Evolutionary conservation across 257 asterid genomes (phyloP), one percentile per base, ranked within the genome.

Genomic region (Paulownia fortunei): DNA sequence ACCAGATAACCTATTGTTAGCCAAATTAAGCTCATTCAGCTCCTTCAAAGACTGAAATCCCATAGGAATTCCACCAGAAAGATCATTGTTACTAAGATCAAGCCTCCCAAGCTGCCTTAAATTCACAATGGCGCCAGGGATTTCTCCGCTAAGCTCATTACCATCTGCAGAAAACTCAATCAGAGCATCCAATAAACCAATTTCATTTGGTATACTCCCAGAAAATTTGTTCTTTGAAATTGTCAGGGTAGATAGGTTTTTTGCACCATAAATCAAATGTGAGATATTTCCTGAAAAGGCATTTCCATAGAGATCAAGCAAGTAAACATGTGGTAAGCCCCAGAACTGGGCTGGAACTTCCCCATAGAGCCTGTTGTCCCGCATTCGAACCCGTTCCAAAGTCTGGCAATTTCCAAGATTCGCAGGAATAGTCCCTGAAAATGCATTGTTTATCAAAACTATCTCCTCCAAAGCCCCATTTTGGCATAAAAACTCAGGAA

Each of bases 291-390:
- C 98, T 0, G 97, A 87, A 15, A 92, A 72, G 10, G 49, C 61
- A 80, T 94, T 94, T 58, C 54, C 81, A 16, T 41, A 8, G 18
- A 94, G 86, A 8, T 94, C 96, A n/a, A 94, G 85, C 77, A 92
- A 82, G 84, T 83, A 91, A 49, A 87, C 90, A 11, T 73, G 76
- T 0, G 98, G 97, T 79, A 94, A 81, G 2, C 96, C 92, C 97
- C 97, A 91, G 21, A 94, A 77, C 63, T 72, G 79, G 1, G 83
- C 83, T 3, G 97, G 97, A 65, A 94, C 77, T 56, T 82, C 91
- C 2, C 97, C 98, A 0, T 67, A 70, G 12, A 92, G 82, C 69
- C 41, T 68, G 83, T 94, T 94, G 1, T 42, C 69, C 39, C 76
- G 65, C 72, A 94, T 27, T 44, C 98, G 80, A 23, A 94, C 83